Conservation (phyloP, 495 filamentous ascomycete genomes). For the Opeltia flavorubescens region DNA sequence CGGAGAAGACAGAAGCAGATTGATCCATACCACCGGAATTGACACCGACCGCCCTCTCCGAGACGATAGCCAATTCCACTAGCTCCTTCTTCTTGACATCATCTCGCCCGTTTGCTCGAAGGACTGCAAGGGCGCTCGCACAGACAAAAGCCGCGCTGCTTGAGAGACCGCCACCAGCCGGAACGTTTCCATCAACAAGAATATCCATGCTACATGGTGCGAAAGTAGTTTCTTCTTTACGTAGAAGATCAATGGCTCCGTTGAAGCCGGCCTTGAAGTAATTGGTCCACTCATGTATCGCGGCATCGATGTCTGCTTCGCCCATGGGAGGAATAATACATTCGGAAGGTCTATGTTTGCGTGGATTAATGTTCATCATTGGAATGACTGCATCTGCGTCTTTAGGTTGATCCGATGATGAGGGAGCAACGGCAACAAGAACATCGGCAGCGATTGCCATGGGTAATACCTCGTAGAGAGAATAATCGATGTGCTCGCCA, state of each 20-base stretch:
- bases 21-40: conserved; percentile 99
- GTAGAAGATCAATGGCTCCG: conserved; percentile 67
- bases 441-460: conserved; percentile 90
- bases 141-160: conserved; percentile 92
- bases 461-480: conserved; percentile 85
- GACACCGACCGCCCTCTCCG: conserved; percentile 86
- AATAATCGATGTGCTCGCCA: conserved; percentile 98
- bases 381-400: conserved; percentile 34
- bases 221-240: conserved; percentile 46
- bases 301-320: conserved; percentile 68
- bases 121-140: conserved; percentile 73
- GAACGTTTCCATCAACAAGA: conserved; percentile 81
- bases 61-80: conserved; percentile 81
- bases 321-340: conserved; percentile 55
- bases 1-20: conserved; percentile 87
- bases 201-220: conserved; percentile 71
- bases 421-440: conserved; percentile 57
- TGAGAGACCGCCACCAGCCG: conserved; percentile 78
- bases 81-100: conserved; percentile 78
- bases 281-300: conserved; percentile 86
- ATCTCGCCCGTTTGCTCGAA: conserved; percentile 71
- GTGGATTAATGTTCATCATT: conserved; percentile 63
- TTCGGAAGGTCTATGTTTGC: conserved; percentile 61
- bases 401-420: conserved; percentile 5
- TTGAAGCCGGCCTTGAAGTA: conserved; percentile 90